A percentile compares a stretch with the other conserved stretches of the same genome.
Evolutionary conservation across 139 green algal species (phyloP).

Genomic region (Edaphochlamys debaryana): DNA sequence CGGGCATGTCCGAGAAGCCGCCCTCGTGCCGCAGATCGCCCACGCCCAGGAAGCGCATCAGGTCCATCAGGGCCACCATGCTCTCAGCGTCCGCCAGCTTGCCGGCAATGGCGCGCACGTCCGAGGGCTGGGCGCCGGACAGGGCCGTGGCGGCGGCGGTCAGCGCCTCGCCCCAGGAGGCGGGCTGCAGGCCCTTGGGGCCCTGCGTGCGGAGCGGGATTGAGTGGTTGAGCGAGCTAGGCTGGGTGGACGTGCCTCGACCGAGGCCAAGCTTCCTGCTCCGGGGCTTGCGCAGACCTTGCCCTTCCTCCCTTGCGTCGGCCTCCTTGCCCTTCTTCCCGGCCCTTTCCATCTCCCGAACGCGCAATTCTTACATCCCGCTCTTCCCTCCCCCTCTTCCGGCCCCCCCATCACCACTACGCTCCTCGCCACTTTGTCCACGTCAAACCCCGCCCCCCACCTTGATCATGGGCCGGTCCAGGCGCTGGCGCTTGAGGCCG

Average conservation of each 20-base stretch:
- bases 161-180: constrained; percentile 86
- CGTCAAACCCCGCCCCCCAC: too few relatives aligned
- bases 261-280: too few relatives aligned
- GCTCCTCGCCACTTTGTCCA: too few relatives aligned
- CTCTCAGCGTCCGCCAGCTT: constrained; percentile 95
- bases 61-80: constrained; percentile 90
- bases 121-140: constrained; percentile 55
- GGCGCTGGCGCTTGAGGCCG: constrained; percentile 92
- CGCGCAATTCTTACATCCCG: too few relatives aligned
- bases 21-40: constrained; percentile 78
- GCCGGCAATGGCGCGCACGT: constrained; percentile 88
- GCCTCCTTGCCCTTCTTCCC: too few relatives aligned
- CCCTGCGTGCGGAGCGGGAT: constrained; percentile 43
- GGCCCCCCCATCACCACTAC: too few relatives aligned
- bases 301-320: too few relatives aligned
- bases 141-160: constrained; percentile 63
- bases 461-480: constrained; percentile 89
- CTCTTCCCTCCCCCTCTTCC: too few relatives aligned
- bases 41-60: constrained; percentile 72
- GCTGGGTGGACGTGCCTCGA: too few relatives aligned
- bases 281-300: too few relatives aligned
- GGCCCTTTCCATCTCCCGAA: too few relatives aligned
- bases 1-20: constrained; percentile 58
- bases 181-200: constrained; percentile 66
- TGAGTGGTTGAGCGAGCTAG: too few relatives aligned